phyloP scores from a whole-genome alignment of 345 rosid genomes.

The Gossypium thurberi region DNA sequence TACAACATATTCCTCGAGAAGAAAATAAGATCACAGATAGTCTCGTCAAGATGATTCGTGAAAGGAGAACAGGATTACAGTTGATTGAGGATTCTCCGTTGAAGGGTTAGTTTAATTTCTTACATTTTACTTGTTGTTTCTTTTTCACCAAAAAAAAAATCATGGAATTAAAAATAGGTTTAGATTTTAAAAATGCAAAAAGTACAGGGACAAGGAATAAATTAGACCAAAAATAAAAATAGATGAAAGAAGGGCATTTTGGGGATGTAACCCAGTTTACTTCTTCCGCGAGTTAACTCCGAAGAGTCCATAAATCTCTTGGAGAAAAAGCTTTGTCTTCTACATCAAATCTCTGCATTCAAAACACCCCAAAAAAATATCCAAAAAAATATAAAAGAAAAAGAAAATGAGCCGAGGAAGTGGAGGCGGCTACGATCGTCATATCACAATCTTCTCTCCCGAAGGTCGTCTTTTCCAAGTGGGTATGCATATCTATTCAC shows the following conservation, averaged over 20 bases:
- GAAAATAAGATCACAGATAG: too few species aligned
- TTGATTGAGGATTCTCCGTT: too few species aligned
- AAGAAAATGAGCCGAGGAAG: constrained; percentile 76
- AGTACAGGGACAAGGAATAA: too few species aligned
- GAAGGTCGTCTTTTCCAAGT: constrained; percentile 93
- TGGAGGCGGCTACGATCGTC: constrained; percentile 85
- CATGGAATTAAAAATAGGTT: too few species aligned
- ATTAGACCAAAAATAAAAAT: neutral
- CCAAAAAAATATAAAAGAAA: neutral
- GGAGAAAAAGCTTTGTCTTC: neutral
- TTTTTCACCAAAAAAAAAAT: too few species aligned
- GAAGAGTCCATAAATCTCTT: neutral
- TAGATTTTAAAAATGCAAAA: too few species aligned
- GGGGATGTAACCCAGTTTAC: neutral
- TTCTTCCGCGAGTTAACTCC: constrained; percentile 6
- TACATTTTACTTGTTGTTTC: too few species aligned
- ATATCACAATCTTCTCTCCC: constrained; percentile 81
- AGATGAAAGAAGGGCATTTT: neutral
- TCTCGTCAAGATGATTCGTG: too few species aligned
- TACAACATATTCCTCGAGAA: too few species aligned
- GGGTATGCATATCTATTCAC: constrained; percentile 28
- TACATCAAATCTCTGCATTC: neutral
- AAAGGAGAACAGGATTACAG: too few species aligned
- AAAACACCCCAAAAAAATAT: neutral
- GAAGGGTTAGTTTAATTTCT: too few species aligned